A percentile compares a stretch with the other conserved stretches of the same genome.
phyloP scores from a whole-genome alignment of 2,329 filamentous ascomycete genomes.

The Claviceps africana region DNA sequence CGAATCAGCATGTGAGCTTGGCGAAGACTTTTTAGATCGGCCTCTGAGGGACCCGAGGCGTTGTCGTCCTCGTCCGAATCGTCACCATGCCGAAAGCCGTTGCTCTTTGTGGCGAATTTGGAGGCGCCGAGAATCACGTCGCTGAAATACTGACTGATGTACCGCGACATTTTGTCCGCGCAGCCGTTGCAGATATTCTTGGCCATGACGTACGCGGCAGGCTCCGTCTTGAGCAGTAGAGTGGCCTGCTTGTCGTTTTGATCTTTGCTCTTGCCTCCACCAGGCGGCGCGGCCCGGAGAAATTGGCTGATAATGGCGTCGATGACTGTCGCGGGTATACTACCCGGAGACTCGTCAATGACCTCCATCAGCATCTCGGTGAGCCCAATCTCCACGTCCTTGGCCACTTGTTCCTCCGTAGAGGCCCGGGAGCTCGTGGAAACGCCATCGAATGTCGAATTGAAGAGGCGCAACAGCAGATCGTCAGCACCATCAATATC shows the following conservation, averaged over 20 bases:
- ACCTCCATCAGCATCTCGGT: constrained; percentile 71
- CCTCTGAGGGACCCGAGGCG: constrained; percentile 53
- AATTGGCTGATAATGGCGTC: constrained; percentile 95
- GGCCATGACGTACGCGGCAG: constrained; percentile 90
- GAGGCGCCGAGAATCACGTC: constrained; percentile 88
- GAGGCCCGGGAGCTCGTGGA: constrained; percentile 61
- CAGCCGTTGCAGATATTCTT: constrained; percentile 83
- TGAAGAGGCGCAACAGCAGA: constrained; percentile 70
- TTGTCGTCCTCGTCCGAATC: constrained; percentile 51
- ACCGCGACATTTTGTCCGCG: constrained; percentile 86
- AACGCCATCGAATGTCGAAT: constrained; percentile 80
- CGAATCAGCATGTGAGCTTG: constrained; percentile 83
- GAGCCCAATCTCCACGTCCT: constrained; percentile 89
- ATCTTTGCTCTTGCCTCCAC: constrained; percentile 45
- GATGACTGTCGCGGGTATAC: constrained; percentile 65
- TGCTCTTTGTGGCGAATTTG: constrained; percentile 38
- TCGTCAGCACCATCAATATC: constrained; percentile 74
- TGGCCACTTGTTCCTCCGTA: constrained; percentile 69
- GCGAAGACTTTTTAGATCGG: constrained; percentile 72
- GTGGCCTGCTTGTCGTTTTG: constrained; percentile 68
- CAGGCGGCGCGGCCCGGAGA: constrained; percentile 66
- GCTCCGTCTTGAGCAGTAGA: constrained; percentile 72
- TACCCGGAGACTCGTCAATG: constrained; percentile 67
- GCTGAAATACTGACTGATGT: constrained; percentile 92
- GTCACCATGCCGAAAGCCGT: constrained; percentile 43